These are phyloP conservation scores for Zelopaecilomyces penicillatus DNA, from an alignment of 2,329 filamentous ascomycete genomes.

Conservation along the genomic window DNA sequence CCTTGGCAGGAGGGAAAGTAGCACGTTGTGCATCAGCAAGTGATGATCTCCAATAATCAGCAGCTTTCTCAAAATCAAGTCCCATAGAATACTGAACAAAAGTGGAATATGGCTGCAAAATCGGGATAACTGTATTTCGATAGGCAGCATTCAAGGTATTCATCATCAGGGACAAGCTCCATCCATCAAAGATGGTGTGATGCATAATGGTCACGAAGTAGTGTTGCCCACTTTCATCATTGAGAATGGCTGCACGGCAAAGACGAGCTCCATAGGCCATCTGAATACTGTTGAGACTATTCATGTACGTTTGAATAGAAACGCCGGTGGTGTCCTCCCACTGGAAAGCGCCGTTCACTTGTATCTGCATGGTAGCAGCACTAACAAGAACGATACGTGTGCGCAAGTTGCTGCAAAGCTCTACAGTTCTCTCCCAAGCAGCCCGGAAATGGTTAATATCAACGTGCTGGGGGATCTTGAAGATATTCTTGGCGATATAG, in stretches of 20 bases:
- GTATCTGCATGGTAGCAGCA: not conserved
- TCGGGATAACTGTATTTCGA: not conserved
- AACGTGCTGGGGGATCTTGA: conserved; percentile 4
- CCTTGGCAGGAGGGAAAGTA: too few relatives aligned
- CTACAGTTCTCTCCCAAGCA: conserved; percentile 5
- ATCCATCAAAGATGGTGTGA: not conserved
- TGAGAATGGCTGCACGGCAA: not conserved
- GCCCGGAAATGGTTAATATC: conserved; percentile 1
- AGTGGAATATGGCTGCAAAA: not conserved
- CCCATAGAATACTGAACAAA: not conserved
- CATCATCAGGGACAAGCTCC: not conserved
- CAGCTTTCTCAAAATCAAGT: too few relatives aligned
- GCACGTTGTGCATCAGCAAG: too few relatives aligned
- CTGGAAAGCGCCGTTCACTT: not conserved
- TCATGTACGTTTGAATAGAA: not conserved
- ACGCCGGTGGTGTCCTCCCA: not conserved
- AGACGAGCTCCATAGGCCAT: not conserved
- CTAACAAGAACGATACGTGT: not conserved
- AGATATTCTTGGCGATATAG: conserved; percentile 4
- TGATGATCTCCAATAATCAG: too few relatives aligned
- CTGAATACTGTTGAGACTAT: not conserved
- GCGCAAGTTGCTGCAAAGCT: conserved; percentile 3
- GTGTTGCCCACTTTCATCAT: not conserved
- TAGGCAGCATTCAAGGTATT: not conserved
- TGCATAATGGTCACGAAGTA: not conserved